Conservation (phyloP, 257 asterid species). For the Salvia miltiorrhiza region DNA sequence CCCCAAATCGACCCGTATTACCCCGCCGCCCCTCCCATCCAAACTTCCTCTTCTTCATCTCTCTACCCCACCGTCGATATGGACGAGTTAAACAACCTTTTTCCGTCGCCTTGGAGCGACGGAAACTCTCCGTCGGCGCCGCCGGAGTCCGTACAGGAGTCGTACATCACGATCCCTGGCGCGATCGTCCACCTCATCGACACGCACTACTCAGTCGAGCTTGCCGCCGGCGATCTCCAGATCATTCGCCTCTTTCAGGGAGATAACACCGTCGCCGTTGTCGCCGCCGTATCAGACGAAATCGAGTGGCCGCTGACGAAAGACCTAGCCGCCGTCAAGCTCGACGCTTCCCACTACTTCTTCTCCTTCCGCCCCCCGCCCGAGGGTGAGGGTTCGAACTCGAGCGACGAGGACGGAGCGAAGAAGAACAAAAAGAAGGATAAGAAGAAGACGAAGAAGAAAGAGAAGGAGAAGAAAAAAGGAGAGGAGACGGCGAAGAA, state of each 20-base stretch:
- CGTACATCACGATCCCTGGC: constrained; percentile 58
- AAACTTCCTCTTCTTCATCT: constrained; percentile 34
- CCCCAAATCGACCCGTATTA: constrained; percentile 43
- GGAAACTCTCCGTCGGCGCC: constrained; percentile 58
- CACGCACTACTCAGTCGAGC: constrained; percentile 83
- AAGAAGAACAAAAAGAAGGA: constrained; percentile 21
- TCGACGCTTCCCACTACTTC: constrained; percentile 78
- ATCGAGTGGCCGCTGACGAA: constrained; percentile 83
- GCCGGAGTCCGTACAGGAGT: constrained; percentile 46
- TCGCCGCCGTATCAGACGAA: constrained; percentile 65
- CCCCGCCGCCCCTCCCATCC: constrained; percentile 31
- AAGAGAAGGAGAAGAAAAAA: background rate
- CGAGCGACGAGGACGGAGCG: constrained; percentile 46
- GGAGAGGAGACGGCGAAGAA: constrained; percentile 19
- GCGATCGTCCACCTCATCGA: constrained; percentile 86
- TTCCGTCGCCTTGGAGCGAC: constrained; percentile 27
- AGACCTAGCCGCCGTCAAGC: constrained; percentile 79
- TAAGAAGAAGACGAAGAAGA: constrained; percentile 20
- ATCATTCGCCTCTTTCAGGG: constrained; percentile 61
- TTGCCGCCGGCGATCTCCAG: constrained; percentile 73
- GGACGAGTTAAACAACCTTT: constrained; percentile 41
- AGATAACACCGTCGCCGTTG: constrained; percentile 49
- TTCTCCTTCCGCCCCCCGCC: constrained; percentile 59
- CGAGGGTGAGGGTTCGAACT: constrained; percentile 30
- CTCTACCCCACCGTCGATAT: constrained; percentile 56